phyloP scores from a whole-genome alignment of 305 asterid species.

The Monarda citriodora region DNA sequence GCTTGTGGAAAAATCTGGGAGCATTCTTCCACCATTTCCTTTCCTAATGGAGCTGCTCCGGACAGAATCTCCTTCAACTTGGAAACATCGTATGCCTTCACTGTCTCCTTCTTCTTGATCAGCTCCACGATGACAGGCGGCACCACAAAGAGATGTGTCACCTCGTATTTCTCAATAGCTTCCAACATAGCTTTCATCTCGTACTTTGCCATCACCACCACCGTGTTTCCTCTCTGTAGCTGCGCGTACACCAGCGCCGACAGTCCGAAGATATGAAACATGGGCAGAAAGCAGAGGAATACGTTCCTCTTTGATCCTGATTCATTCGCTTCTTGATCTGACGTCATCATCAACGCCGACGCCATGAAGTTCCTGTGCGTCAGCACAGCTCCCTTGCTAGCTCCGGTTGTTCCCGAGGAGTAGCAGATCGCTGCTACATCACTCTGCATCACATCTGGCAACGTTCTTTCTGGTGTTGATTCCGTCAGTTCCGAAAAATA shows the following conservation, averaged over 20 bases:
- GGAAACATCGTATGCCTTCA: slow-evolving; percentile 26
- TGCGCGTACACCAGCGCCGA: slow-evolving; percentile 26
- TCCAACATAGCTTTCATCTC: slow-evolving; percentile 30
- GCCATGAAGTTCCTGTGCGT: slow-evolving; percentile 40
- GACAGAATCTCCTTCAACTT: slow-evolving; percentile 31
- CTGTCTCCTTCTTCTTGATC: slow-evolving; percentile 25
- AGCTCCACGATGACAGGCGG: slow-evolving; percentile 32
- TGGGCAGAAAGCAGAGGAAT: slow-evolving; percentile 33
- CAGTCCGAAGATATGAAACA: slow-evolving; percentile 39
- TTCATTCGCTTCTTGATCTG: slow-evolving; percentile 27
- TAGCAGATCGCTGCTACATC: slow-evolving; percentile 43
- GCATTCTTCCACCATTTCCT: slow-evolving; percentile 33
- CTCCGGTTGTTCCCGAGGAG: slow-evolving; percentile 42
- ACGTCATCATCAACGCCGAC: slow-evolving; percentile 21
- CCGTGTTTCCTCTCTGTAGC: slow-evolving; percentile 40
- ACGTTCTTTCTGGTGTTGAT: neutral
- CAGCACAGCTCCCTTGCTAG: slow-evolving; percentile 38
- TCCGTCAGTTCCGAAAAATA: neutral
- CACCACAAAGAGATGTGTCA: slow-evolving; percentile 28
- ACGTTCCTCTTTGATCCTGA: slow-evolving; percentile 10
- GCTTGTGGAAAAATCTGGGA: slow-evolving; percentile 31
- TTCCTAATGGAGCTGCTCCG: slow-evolving; percentile 42
- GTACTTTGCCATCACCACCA: slow-evolving; percentile 33
- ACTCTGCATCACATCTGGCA: slow-evolving; percentile 20
- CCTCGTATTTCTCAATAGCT: slow-evolving; percentile 29